Conservation (phyloP, 208 protist species). For the Phytomonas sp. region DNA sequence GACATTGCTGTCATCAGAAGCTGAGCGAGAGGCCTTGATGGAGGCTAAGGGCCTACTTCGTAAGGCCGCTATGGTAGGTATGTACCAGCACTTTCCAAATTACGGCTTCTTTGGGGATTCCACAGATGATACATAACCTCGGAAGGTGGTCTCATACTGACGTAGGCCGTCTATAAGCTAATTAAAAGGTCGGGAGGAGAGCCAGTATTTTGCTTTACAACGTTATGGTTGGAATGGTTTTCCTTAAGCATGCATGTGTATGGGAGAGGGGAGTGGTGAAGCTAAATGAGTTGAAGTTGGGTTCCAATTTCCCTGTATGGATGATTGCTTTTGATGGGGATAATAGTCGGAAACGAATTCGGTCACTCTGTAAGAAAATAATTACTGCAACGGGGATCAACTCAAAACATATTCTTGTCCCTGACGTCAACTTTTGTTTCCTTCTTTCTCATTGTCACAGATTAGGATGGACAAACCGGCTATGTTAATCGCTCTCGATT, state of each 20-base stretch:
- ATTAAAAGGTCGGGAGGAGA: background rate
- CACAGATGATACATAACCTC: conserved; percentile 7
- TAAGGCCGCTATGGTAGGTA: conserved; percentile 33
- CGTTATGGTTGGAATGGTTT: background rate
- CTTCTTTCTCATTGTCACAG: background rate
- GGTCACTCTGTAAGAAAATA: background rate
- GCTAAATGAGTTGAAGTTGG: background rate
- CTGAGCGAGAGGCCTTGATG: conserved; percentile 38
- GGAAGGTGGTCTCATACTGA: background rate
- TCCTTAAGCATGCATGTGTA: background rate
- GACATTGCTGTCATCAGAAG: conserved; percentile 24
- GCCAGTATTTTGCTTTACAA: background rate
- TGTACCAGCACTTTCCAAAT: conserved; percentile 46
- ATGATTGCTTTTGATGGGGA: background rate
- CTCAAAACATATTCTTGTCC: background rate
- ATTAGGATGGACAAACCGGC: background rate
- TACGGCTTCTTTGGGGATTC: conserved; percentile 67
- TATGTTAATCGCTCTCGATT: background rate
- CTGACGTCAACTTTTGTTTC: conserved; percentile 3
- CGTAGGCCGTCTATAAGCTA: background rate
- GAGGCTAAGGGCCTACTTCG: conserved; percentile 29
- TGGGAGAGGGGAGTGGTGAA: background rate
- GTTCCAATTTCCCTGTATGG: background rate
- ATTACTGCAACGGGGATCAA: background rate
- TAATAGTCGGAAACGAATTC: background rate